Percentiles rank a stretch among this genome's conserved stretches.
Conservation (phyloP, 306 rosid species). For the Cucumis melo region DNA sequence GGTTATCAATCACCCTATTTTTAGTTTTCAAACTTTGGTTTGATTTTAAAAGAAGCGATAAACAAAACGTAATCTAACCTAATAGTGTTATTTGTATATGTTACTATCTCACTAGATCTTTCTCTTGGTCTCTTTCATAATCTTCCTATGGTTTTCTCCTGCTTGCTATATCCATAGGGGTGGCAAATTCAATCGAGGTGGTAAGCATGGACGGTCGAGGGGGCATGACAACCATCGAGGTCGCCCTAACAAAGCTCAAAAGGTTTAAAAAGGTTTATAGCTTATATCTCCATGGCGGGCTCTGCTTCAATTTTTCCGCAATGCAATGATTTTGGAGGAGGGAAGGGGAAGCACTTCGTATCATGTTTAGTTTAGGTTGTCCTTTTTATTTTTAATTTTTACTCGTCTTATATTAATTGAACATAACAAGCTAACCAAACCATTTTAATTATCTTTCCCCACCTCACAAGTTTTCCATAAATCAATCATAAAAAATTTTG, state of each 20-base stretch:
- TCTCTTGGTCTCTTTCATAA: not conserved
- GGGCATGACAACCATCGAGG: slow-evolving; percentile 22
- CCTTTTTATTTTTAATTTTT: not conserved
- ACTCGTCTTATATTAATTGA: not conserved
- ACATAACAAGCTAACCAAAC: not conserved
- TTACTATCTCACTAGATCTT: not conserved
- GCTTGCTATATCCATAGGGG: slow-evolving; percentile 38
- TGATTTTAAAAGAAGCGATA: too few relatives aligned
- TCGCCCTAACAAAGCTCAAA: slow-evolving; percentile 55
- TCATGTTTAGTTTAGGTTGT: not conserved
- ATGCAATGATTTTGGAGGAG: not conserved
- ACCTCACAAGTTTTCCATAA: not conserved
- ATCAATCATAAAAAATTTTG: not conserved
- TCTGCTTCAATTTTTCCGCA: not conserved
- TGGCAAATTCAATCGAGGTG: slow-evolving; percentile 51
- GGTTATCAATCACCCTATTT: too few relatives aligned
- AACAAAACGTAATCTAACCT: too few relatives aligned
- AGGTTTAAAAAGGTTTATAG: slow-evolving; percentile 12
- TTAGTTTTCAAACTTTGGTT: too few relatives aligned
- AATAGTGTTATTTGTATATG: too few relatives aligned
- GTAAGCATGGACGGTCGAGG: slow-evolving; percentile 53
- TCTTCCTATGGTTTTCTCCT: not conserved
- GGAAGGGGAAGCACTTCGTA: not conserved
- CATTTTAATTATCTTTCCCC: not conserved
- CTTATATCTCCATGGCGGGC: not conserved